Conservation (phyloP, 75 land plant species). For the Sequoiadendron giganteum region DNA sequence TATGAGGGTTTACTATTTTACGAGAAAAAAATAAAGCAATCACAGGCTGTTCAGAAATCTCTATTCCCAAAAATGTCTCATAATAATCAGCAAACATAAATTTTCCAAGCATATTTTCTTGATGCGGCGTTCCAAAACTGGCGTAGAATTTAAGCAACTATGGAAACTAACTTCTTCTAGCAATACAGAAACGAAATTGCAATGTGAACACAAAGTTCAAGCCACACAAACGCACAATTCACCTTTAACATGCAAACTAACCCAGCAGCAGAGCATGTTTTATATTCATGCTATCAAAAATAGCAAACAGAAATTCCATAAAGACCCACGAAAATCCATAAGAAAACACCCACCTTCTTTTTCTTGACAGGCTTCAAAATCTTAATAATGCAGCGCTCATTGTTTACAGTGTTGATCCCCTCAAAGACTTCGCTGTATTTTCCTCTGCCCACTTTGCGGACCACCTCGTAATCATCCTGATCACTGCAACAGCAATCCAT, state of each 20-base stretch:
- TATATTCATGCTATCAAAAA: neutral
- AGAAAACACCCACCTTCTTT: constrained; percentile 62
- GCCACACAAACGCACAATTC: neutral
- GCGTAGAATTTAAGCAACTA: neutral
- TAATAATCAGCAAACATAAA: neutral
- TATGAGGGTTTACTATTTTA: neutral
- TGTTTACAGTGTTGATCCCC: constrained; percentile 50
- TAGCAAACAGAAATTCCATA: neutral
- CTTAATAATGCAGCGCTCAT: constrained; percentile 71
- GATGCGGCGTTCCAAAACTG: neutral
- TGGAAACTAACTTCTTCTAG: neutral
- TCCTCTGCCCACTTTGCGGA: constrained; percentile 72
- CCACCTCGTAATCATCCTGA: constrained; percentile 82
- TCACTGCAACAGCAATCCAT: constrained; percentile 38
- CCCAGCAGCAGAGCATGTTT: neutral
- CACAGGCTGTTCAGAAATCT: neutral
- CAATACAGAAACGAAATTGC: neutral
- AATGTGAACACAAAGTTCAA: neutral
- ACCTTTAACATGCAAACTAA: neutral
- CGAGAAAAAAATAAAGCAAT: neutral
- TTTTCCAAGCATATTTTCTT: neutral
- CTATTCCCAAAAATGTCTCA: neutral
- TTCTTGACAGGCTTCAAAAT: constrained; percentile 87
- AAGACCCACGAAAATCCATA: neutral
- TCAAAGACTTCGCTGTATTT: constrained; percentile 88